Conservation (phyloP, 1,139 yeast genomes). For the Saccharomyces uvarum region DNA sequence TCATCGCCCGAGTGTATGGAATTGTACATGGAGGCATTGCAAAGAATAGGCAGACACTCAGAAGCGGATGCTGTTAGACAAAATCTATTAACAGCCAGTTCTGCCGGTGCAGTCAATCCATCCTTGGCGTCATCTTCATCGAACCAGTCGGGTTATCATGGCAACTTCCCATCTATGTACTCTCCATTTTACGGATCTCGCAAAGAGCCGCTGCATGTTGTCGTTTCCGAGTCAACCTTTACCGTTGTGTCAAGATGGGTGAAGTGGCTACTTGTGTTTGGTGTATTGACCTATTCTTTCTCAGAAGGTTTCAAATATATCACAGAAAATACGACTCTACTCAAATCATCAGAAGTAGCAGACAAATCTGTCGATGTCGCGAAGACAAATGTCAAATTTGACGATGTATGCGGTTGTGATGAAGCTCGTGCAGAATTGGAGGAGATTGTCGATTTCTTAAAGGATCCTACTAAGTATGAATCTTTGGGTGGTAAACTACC, state of each 20-base stretch:
- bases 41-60: conserved; percentile 64
- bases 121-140: conserved; percentile 23
- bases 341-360: conserved; percentile 67
- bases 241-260: conserved; percentile 79
- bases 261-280: conserved; percentile 81
- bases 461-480: conserved; percentile 92
- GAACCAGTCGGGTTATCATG: conserved; percentile 17
- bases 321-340: conserved; percentile 76
- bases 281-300: conserved; percentile 63
- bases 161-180: conserved; percentile 29
- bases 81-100: conserved; percentile 28
- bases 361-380: conserved; percentile 78
- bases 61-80: conserved; percentile 53
- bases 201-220: conserved; percentile 77
- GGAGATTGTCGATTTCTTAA: conserved; percentile 91
- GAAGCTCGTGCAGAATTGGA: conserved; percentile 96
- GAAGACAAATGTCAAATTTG: conserved; percentile 79
- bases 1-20: conserved; percentile 68
- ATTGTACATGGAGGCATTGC: conserved; percentile 72
- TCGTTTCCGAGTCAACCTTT: conserved; percentile 76
- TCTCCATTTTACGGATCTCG: conserved; percentile 35
- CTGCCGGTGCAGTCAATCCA: conserved; percentile 30
- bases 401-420: conserved; percentile 95
- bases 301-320: conserved; percentile 68
- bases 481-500: conserved; percentile 96